Percentiles rank a stretch among this genome's conserved stretches.
phyloP scores from a whole-genome alignment of 2,329 filamentous ascomycete species.

The Cladosporium sp. region DNA sequence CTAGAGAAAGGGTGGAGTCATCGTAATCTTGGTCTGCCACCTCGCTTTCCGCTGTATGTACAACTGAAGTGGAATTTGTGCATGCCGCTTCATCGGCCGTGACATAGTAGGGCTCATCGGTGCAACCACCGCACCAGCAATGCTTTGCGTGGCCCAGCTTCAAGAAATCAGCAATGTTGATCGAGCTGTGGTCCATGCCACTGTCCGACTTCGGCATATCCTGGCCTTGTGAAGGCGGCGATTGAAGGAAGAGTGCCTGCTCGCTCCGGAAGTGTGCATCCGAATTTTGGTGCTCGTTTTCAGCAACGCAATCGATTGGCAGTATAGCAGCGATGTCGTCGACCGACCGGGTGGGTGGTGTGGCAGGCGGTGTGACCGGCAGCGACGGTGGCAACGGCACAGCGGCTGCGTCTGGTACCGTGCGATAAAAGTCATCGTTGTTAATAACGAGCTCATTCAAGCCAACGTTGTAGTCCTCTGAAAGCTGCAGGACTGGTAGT shows the following conservation, averaged over 20 bases:
- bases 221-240: conserved; percentile 10
- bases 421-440: conserved; percentile 1
- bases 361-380: neutral
- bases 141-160: conserved; percentile 27
- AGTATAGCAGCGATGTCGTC: neutral
- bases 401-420: neutral
- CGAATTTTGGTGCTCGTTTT: conserved; percentile 15
- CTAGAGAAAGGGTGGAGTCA: neutral
- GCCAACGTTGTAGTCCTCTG: conserved; percentile 8
- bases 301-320: conserved; percentile 10
- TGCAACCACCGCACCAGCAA: conserved; percentile 23
- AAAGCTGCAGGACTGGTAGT: conserved; percentile 15
- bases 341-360: neutral
- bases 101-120: neutral
- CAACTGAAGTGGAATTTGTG: neutral
- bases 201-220: neutral
- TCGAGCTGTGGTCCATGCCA: conserved; percentile 11
- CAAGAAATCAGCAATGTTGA: conserved; percentile 25
- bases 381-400: neutral
- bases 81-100: neutral
- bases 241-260: conserved; percentile 22
- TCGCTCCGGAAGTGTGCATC: conserved; percentile 26
- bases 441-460: conserved; percentile 22
- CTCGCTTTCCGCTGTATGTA: neutral
- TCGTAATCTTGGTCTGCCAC: neutral